Conservation (phyloP, 108 stramenopile species). For the Schizochytrium sp. region DNA sequence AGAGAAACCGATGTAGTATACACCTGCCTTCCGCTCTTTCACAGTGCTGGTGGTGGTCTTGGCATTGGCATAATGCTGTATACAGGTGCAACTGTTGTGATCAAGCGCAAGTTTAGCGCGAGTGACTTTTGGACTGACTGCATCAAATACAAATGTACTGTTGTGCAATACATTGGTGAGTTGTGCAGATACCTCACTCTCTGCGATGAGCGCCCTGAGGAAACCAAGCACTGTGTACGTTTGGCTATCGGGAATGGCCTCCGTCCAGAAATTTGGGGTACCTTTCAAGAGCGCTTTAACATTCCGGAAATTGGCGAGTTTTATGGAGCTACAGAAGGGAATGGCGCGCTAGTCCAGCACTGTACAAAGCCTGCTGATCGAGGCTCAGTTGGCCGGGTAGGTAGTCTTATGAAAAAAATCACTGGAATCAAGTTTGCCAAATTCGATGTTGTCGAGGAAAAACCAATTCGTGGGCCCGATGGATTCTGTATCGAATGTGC, state of each 20-base stretch:
- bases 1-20: slow-evolving; percentile 68
- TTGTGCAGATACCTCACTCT: slow-evolving; percentile 69
- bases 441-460: slow-evolving; percentile 68
- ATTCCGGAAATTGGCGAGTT: slow-evolving; percentile 73
- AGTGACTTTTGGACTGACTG: slow-evolving; percentile 69
- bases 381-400: slow-evolving; percentile 75
- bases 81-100: slow-evolving; percentile 67
- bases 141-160: slow-evolving; percentile 64
- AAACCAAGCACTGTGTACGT: slow-evolving; percentile 62
- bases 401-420: slow-evolving; percentile 60
- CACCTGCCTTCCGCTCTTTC: slow-evolving; percentile 74
- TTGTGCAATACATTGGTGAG: slow-evolving; percentile 79
- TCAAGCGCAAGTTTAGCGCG: slow-evolving; percentile 71
- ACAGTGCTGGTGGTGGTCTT: slow-evolving; percentile 74
- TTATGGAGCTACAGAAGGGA: slow-evolving; percentile 78
- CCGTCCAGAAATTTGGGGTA: slow-evolving; percentile 74
- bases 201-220: slow-evolving; percentile 43
- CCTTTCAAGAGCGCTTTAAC: slow-evolving; percentile 69
- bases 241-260: slow-evolving; percentile 78
- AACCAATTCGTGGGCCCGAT: slow-evolving; percentile 63
- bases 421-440: slow-evolving; percentile 61
- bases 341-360: slow-evolving; percentile 60
- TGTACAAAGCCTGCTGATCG: slow-evolving; percentile 24
- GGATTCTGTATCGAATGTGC: slow-evolving; percentile 66
- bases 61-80: slow-evolving; percentile 62